Percentiles rank a stretch among this genome's conserved stretches.
Conservation (phyloP, 257 asterid species). For the Jaltomata sinuosa region DNA sequence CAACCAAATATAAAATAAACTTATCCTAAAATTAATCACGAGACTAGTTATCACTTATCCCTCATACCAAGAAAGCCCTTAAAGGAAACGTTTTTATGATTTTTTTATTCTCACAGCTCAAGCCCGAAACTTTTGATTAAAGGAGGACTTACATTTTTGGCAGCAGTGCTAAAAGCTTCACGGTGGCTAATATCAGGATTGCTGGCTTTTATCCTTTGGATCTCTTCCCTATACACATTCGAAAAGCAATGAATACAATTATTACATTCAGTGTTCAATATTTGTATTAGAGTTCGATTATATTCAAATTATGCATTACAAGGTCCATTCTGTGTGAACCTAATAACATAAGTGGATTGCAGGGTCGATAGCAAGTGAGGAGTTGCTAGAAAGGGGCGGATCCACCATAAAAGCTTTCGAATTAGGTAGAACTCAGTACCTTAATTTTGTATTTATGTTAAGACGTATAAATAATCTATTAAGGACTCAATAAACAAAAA, state of each 20-base stretch:
- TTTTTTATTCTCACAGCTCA: background rate
- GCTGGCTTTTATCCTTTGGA: constrained; percentile 87
- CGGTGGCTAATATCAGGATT: constrained; percentile 91
- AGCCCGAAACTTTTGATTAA: background rate
- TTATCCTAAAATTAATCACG: too few species aligned
- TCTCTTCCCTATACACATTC: constrained; percentile 57
- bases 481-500: background rate
- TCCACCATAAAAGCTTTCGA: background rate
- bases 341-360: background rate
- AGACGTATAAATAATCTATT: background rate
- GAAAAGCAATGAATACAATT: background rate
- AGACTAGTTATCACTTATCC: too few species aligned
- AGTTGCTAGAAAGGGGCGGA: background rate
- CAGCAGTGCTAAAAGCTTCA: constrained; percentile 93
- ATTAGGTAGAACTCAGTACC: background rate
- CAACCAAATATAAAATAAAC: too few species aligned
- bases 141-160: constrained; percentile 56
- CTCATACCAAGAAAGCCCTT: too few species aligned
- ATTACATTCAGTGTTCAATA: too few species aligned
- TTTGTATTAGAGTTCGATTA: too few species aligned
- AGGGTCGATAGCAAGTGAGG: background rate
- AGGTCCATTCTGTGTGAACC: too few species aligned
- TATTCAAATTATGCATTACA: too few species aligned
- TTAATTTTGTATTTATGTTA: background rate
- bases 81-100: too few species aligned